Evolutionary conservation across 345 rosid species (phyloP).

Genomic region (Iberis pinnata): DNA sequence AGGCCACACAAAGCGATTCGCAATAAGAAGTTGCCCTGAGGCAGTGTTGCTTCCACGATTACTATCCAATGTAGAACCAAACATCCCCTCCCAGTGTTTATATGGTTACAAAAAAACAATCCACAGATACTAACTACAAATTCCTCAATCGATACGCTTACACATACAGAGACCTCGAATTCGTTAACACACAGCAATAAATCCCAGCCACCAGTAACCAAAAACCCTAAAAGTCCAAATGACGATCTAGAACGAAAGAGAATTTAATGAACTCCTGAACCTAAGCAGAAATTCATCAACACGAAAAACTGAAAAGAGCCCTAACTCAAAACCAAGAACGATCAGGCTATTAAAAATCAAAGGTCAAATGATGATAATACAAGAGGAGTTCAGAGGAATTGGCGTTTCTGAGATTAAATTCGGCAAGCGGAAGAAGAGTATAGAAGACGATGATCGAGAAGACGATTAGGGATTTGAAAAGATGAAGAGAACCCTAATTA

Average conservation of each 20-base stretch:
- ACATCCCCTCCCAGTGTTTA: constrained; percentile 45
- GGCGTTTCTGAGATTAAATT: constrained; percentile 38
- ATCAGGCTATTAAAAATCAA: constrained; percentile 16
- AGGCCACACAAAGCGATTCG: constrained; percentile 71
- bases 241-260: constrained; percentile 28
- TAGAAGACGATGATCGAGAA: constrained; percentile 14
- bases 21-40: constrained; percentile 38
- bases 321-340: constrained; percentile 24
- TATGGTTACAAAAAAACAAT: constrained; percentile 27
- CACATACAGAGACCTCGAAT: constrained; percentile 30
- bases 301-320: constrained; percentile 23
- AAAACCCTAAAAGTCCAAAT: constrained; percentile 34
- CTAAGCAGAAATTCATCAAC: constrained; percentile 33
- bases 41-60: constrained; percentile 44
- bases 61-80: constrained; percentile 45
- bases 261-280: too few species aligned
- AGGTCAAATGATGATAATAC: constrained; percentile 40
- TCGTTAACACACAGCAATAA: constrained; percentile 14
- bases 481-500: constrained; percentile 33
- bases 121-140: constrained; percentile 25
- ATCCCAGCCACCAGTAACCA: constrained; percentile 12
- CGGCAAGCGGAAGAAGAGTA: constrained; percentile 21
- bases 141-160: constrained; percentile 3
- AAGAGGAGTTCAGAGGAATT: constrained; percentile 9
- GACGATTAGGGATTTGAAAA: constrained; percentile 14